These are phyloP conservation scores for Nicotiana sylvestris DNA, from an alignment of 257 asterid genomes.

Conservation along the genomic window DNA sequence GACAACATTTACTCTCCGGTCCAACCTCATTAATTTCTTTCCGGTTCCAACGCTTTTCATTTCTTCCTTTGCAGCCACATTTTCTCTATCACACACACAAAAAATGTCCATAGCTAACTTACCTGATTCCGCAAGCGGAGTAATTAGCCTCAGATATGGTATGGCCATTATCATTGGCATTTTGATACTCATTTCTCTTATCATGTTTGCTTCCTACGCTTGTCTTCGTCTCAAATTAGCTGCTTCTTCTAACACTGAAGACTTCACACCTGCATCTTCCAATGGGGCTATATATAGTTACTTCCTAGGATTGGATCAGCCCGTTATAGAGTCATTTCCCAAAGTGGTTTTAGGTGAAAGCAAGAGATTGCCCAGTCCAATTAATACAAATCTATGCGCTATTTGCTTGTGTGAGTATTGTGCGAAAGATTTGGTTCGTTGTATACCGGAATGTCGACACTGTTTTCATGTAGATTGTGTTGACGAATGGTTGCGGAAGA, in stretches of 20 bases:
- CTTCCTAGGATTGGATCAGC: slow-evolving; percentile 14
- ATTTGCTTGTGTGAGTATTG: slow-evolving; percentile 24
- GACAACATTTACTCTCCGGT: slow-evolving; percentile 9
- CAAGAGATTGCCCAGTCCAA: slow-evolving; percentile 15
- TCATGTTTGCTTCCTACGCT: slow-evolving; percentile 19
- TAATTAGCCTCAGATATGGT: slow-evolving; percentile 17
- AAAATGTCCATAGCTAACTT: slow-evolving; percentile 10
- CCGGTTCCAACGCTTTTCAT: background rate
- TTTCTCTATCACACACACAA: background rate
- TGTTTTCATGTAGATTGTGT: slow-evolving; percentile 24
- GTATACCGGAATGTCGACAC: slow-evolving; percentile 26
- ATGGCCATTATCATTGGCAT: slow-evolving; percentile 17
- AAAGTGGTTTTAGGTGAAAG: slow-evolving; percentile 22
- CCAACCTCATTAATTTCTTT: slow-evolving; percentile 10
- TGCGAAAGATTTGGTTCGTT: slow-evolving; percentile 17
- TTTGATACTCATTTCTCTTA: slow-evolving; percentile 15
- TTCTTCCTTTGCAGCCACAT: background rate
- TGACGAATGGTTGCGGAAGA: slow-evolving; percentile 22
- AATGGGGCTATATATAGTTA: background rate
- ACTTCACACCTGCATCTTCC: background rate
- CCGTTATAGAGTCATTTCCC: slow-evolving; percentile 15
- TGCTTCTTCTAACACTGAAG: background rate
- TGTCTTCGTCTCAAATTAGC: slow-evolving; percentile 17
- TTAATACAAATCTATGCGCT: slow-evolving; percentile 17
- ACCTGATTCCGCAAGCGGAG: background rate